Conservation (phyloP, 164 flowering plant species). For the Kingdonia uniflora region DNA sequence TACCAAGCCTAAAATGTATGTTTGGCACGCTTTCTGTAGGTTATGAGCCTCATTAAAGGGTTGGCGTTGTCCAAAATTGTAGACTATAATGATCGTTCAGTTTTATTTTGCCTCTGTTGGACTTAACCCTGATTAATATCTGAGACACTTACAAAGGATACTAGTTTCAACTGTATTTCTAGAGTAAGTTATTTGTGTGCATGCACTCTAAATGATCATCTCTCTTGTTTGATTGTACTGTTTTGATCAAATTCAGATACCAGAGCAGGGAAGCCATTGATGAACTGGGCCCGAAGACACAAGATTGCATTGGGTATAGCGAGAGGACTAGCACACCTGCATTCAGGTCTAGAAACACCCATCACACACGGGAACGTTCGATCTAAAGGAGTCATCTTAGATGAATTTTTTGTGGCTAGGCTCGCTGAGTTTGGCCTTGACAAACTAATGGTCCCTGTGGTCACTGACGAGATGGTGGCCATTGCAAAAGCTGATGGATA, state of each 20-base stretch:
- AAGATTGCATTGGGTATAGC: slow-evolving; percentile 82
- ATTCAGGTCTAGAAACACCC: slow-evolving; percentile 66
- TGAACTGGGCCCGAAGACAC: slow-evolving; percentile 94
- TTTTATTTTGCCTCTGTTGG: no score
- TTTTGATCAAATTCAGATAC: slow-evolving; percentile 42
- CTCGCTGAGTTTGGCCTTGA: slow-evolving; percentile 88
- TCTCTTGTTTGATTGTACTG: not conserved
- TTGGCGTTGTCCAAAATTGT: no score
- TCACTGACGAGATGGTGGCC: slow-evolving; percentile 81
- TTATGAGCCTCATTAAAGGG: no score
- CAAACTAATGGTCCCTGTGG: slow-evolving; percentile 70
- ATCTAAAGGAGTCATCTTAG: slow-evolving; percentile 78
- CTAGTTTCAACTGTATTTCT: no score
- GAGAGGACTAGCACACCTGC: slow-evolving; percentile 81
- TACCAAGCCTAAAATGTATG: no score
- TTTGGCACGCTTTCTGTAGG: no score
- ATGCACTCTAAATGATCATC: no score
- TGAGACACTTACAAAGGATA: no score
- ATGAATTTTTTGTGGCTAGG: slow-evolving; percentile 76
- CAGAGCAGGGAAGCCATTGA: slow-evolving; percentile 62
- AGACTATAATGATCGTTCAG: no score
- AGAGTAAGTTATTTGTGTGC: no score
- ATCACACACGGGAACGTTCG: slow-evolving; percentile 81
- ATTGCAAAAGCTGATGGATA: slow-evolving; percentile 78
- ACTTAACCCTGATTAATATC: no score